These are phyloP conservation scores for Lasiodiplodia citricola DNA, from an alignment of 2,329 filamentous ascomycete species.

Conservation along the genomic window DNA sequence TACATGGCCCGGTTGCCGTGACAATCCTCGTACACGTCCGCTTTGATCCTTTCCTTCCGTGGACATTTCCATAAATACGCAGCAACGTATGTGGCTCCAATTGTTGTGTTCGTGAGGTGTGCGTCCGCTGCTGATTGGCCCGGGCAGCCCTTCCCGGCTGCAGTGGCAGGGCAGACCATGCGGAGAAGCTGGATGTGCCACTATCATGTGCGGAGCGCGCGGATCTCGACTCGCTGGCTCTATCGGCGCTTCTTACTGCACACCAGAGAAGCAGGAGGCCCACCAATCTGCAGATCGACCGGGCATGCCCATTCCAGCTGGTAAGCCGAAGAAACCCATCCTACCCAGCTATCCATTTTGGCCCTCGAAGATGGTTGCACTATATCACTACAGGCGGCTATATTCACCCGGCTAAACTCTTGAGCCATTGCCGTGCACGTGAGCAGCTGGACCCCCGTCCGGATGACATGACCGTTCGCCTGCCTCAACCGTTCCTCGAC, in stretches of 20 bases:
- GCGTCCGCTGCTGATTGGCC: constrained; percentile 9
- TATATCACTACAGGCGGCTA: not conserved
- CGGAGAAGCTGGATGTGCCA: constrained; percentile 16
- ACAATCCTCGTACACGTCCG: constrained; percentile 6
- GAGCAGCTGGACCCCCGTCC: not conserved
- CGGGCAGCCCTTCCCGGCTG: constrained; percentile 2
- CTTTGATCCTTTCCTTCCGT: constrained; percentile 6
- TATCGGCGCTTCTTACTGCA: constrained; percentile 2
- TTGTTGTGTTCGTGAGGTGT: constrained; percentile 15
- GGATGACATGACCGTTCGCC: not conserved
- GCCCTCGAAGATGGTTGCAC: not conserved
- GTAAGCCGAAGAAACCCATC: not conserved
- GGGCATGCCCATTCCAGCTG: not conserved
- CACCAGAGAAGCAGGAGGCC: constrained; percentile 1
- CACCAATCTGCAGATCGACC: not conserved
- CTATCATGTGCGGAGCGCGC: constrained; percentile 21
- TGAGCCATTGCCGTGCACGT: not conserved
- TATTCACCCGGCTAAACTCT: not conserved
- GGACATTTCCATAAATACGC: constrained; percentile 14
- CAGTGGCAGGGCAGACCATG: constrained; percentile 21
- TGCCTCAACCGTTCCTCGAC: not conserved
- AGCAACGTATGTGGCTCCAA: constrained; percentile 17
- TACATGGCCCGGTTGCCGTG: constrained; percentile 3
- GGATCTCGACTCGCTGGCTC: constrained; percentile 8
- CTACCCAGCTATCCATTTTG: not conserved